Evolutionary conservation across 805 yeast species (phyloP).

Genomic region (Komagataella pastoris): DNA sequence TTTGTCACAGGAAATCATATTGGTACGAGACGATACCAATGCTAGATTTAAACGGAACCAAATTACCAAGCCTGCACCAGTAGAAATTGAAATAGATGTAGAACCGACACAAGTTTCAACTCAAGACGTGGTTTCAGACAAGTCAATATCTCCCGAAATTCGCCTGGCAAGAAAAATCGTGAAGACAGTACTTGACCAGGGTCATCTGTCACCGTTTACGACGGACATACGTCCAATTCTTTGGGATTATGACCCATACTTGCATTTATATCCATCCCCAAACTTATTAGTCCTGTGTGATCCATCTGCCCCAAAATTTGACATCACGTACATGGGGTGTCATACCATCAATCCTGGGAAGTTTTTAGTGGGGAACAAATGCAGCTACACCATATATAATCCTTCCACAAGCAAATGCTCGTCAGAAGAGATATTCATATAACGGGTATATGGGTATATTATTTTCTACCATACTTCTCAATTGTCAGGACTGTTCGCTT

Average conservation of each 20-base stretch:
- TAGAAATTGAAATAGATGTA: constrained; percentile 13
- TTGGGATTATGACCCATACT: constrained; percentile 56
- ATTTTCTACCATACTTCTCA: not conserved
- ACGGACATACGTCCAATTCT: constrained; percentile 44
- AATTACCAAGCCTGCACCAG: constrained; percentile 31
- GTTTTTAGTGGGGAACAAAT: constrained; percentile 30
- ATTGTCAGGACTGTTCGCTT: constrained; percentile 17
- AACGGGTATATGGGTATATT: not conserved
- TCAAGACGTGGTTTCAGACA: constrained; percentile 14
- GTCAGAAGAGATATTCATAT: constrained; percentile 28
- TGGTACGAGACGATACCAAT: constrained; percentile 63
- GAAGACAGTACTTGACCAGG: constrained; percentile 78
- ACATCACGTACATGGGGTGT: constrained; percentile 73
- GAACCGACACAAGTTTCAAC: constrained; percentile 9
- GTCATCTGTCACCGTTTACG: constrained; percentile 73
- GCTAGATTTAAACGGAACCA: constrained; percentile 61
- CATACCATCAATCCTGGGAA: constrained; percentile 62
- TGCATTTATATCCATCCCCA: constrained; percentile 73
- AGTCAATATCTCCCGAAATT: constrained; percentile 25
- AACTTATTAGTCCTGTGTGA: constrained; percentile 52
- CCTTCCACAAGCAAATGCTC: constrained; percentile 44
- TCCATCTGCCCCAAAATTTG: constrained; percentile 55
- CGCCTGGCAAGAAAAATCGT: constrained; percentile 58
- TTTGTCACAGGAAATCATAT: constrained; percentile 69
- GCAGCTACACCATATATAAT: constrained; percentile 62